Evolutionary conservation across 768 basidiomycete species (phyloP).

Genomic region (Cystobasidiopsis lactophilus): DNA sequence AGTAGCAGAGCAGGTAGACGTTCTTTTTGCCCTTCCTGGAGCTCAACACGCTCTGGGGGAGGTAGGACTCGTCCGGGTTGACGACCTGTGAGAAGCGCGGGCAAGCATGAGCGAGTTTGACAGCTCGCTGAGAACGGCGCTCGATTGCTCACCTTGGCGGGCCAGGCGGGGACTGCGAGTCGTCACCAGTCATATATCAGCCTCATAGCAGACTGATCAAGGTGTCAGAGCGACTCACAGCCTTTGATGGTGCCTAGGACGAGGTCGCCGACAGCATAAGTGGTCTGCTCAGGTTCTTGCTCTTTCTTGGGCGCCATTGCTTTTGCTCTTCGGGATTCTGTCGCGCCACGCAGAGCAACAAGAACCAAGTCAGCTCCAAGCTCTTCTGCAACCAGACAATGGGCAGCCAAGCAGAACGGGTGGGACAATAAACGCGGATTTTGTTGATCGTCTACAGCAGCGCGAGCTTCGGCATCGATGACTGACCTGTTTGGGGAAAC

Average conservation of each 20-base stretch:
- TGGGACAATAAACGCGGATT: too few relatives aligned
- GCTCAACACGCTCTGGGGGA: background rate
- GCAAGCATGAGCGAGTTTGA: background rate
- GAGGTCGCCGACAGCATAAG: constrained; percentile 53
- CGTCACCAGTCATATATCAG: constrained; percentile 39
- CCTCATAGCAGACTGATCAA: background rate
- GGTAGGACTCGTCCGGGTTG: background rate
- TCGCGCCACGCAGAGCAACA: too few relatives aligned
- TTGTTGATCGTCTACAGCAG: too few relatives aligned
- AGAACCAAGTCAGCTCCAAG: too few relatives aligned
- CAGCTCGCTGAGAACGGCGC: constrained; percentile 13
- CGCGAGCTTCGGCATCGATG: too few relatives aligned
- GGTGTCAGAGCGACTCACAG: background rate
- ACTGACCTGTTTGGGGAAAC: too few relatives aligned
- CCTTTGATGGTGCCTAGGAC: constrained; percentile 70
- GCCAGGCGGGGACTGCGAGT: constrained; percentile 93
- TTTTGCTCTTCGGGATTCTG: background rate
- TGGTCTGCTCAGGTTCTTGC: constrained; percentile 16
- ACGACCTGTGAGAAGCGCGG: background rate
- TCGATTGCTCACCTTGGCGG: constrained; percentile 76
- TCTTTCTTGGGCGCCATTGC: constrained; percentile 8
- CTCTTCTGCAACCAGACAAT: too few relatives aligned
- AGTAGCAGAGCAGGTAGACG: constrained; percentile 57
- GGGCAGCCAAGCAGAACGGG: too few relatives aligned
- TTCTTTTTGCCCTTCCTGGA: constrained; percentile 25